phyloP scores from a whole-genome alignment of 495 filamentous ascomycete genomes.

The Aspergillus olivimuriae region DNA sequence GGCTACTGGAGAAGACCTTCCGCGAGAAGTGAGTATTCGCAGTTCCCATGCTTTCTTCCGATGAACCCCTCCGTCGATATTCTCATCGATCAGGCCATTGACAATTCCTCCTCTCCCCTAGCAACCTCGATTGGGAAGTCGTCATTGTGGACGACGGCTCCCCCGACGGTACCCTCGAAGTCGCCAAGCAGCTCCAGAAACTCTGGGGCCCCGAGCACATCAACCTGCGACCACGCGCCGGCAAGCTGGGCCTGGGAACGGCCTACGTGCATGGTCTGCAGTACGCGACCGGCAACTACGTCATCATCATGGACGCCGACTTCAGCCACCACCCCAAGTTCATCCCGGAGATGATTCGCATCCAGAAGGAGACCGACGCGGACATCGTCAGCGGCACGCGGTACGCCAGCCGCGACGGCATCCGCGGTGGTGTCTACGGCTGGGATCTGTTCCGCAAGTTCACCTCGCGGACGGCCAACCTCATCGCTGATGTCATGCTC shows the following conservation, averaged over 20 bases:
- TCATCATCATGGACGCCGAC: conserved; percentile 99
- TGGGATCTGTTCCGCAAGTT: conserved; percentile 98
- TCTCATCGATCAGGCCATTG: neutral
- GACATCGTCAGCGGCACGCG: conserved; percentile 97
- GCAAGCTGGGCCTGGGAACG: conserved; percentile 93
- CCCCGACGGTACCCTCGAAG: conserved; percentile 86
- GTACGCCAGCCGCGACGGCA: conserved; percentile 60
- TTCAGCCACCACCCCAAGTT: conserved; percentile 98
- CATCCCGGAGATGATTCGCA: conserved; percentile 78
- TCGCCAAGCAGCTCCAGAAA: conserved; percentile 83
- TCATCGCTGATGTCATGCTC: conserved; percentile 91
- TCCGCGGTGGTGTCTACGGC: conserved; percentile 84
- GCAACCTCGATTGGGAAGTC: conserved; percentile 94
- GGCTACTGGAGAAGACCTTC: conserved; percentile 88
- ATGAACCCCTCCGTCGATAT: too few species aligned
- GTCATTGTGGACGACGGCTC: conserved; percentile 97
- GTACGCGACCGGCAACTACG: conserved; percentile 81
- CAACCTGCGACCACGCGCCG: conserved; percentile 74
- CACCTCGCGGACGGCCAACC: conserved; percentile 81
- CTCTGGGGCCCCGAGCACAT: conserved; percentile 71
- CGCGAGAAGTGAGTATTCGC: conserved; percentile 52
- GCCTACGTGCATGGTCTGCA: conserved; percentile 94
- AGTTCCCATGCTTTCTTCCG: neutral
- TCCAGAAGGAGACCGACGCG: conserved; percentile 63
- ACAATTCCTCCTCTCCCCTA: conserved; percentile 22